Percentiles rank a stretch among this genome's conserved stretches.
These are phyloP conservation scores for Rosa persica DNA, from an alignment of 306 rosid genomes.

Conservation along the genomic window DNA sequence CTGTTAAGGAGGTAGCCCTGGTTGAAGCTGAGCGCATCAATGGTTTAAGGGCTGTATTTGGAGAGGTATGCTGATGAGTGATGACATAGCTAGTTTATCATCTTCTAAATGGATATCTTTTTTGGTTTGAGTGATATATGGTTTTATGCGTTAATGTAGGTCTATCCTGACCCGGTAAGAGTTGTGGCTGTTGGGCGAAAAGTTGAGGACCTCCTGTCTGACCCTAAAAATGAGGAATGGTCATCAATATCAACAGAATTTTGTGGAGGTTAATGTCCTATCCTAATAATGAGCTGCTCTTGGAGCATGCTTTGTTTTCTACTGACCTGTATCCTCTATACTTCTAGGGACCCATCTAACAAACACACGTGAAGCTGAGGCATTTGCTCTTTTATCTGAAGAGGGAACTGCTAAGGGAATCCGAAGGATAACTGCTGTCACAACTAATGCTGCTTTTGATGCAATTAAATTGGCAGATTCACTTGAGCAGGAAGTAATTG, in stretches of 20 bases:
- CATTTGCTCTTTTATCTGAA: slow-evolving; percentile 91
- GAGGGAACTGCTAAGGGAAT: slow-evolving; percentile 97
- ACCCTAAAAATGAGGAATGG: slow-evolving; percentile 77
- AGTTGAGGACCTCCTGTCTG: slow-evolving; percentile 83
- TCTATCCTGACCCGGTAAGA: slow-evolving; percentile 96
- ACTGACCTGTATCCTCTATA: slow-evolving; percentile 28
- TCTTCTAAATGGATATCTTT: not conserved
- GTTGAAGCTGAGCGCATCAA: slow-evolving; percentile 73
- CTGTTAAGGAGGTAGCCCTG: slow-evolving; percentile 68
- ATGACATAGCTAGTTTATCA: slow-evolving; percentile 2
- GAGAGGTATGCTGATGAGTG: slow-evolving; percentile 64
- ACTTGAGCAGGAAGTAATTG: slow-evolving; percentile 74
- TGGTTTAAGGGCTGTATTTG: slow-evolving; percentile 96
- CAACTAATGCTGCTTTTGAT: slow-evolving; percentile 64
- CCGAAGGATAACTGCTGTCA: slow-evolving; percentile 95
- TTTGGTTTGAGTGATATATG: slow-evolving; percentile 10
- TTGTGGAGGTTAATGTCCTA: slow-evolving; percentile 70
- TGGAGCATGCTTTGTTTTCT: slow-evolving; percentile 21
- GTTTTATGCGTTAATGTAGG: slow-evolving; percentile 48
- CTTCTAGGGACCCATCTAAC: slow-evolving; percentile 82
- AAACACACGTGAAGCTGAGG: slow-evolving; percentile 90
- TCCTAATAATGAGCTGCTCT: slow-evolving; percentile 12
- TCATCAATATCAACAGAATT: slow-evolving; percentile 75
- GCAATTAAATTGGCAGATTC: slow-evolving; percentile 62
- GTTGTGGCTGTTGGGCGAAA: slow-evolving; percentile 79